Evolutionary conservation across 495 filamentous ascomycete species (phyloP), one percentile per base, ranked within the genome.

Genomic region (Penicillium manginii): DNA sequence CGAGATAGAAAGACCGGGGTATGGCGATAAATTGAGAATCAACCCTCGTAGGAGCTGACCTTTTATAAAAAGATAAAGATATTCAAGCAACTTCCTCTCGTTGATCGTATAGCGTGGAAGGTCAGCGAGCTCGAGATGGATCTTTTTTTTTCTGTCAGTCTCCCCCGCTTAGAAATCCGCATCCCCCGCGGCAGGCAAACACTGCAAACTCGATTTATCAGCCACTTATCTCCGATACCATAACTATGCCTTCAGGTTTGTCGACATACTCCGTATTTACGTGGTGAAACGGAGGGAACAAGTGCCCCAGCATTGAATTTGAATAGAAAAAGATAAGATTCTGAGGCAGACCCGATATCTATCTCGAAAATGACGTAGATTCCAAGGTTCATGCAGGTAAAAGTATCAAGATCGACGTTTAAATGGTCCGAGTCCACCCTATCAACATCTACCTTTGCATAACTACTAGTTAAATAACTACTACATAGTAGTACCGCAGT

Each of bases 81-180:
- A 43, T 43, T 2, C 15, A 32, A 17, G 21, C 23, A n/a, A 7
- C 8, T 32, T 45, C 46, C 15, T 9, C 12, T 21, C 0, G 17
- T 43, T 40, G 46, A 37, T 40, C 42, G 50, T 53, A 37, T 42
- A 50, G 47, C 12, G 50, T 55, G 17, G 39, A 55, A 60, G 52
- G 55, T 58, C 48, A 29, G n/a, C 48, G 52, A 60, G 50, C 43
- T 67, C 45, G 46, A 63, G 52, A 35, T 59, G 37, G 18, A 56
- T 57, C 59, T 66, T 65, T 66, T 67, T 43, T 64, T 60, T 64
- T 55, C 39, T 46, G 57, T 61, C 59, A 58, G 54, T 26, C 29
- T 56, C 52, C 70, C 65, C 70, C 70, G 72, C 72, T 76, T 76
- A 77, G 74, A 77, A 77, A 77, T 77, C 70, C 67, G 61, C 61